Percentiles rank a stretch among this genome's conserved stretches.
These are phyloP conservation scores for Santalum album DNA, from an alignment of 164 flowering plant genomes.

Conservation along the genomic window DNA sequence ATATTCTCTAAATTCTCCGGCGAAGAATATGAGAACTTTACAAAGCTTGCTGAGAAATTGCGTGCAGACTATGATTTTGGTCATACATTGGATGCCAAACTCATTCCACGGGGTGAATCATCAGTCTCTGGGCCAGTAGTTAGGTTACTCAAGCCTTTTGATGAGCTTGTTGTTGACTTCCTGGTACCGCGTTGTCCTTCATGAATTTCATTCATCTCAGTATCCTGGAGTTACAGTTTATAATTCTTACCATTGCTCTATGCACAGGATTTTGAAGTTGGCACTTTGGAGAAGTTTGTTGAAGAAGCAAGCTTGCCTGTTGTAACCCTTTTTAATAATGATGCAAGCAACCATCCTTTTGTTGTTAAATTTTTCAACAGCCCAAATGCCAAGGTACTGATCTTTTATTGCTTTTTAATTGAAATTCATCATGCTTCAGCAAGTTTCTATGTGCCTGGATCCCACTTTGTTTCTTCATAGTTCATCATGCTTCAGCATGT, in stretches of 20 bases:
- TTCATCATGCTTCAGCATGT: no score
- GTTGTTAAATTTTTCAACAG: conserved; percentile 65
- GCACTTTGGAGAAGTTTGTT: conserved; percentile 60
- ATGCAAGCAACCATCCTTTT: conserved; percentile 59
- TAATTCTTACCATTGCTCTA: not conserved
- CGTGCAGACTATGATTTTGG: conserved; percentile 81
- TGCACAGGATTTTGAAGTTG: conserved; percentile 62
- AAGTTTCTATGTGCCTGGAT: no score
- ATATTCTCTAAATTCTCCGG: conserved; percentile 80
- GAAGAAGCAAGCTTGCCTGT: conserved; percentile 59
- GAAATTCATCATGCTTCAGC: no score
- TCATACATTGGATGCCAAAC: conserved; percentile 74
- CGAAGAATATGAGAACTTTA: conserved; percentile 65
- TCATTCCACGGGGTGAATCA: conserved; percentile 74
- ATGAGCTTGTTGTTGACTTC: conserved; percentile 76
- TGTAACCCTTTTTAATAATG: conserved; percentile 58
- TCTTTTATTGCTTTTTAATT: not conserved
- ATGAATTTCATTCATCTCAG: not conserved
- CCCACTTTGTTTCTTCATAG: no score
- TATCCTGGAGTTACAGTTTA: not conserved
- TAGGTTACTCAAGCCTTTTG: conserved; percentile 89
- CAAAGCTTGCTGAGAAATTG: conserved; percentile 56
- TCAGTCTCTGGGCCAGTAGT: conserved; percentile 54
- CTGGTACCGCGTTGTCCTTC: conserved; percentile 42
- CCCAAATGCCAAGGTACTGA: conserved; percentile 58